Base-by-base conservation (phyloP, 164 flowering plant species). In the Magnolia kwangsiensis region DNA sequence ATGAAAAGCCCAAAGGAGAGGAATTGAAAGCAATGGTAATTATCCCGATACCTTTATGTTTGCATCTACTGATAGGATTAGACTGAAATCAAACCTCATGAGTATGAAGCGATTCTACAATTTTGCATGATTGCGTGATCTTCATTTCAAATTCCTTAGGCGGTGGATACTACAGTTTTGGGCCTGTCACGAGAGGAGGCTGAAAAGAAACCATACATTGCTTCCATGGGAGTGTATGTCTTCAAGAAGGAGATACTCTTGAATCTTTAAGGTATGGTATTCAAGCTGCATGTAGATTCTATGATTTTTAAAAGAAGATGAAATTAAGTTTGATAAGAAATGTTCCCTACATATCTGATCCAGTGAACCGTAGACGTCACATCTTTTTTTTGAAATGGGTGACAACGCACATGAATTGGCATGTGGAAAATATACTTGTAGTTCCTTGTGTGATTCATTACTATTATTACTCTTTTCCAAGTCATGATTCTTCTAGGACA, bases 141-240 rank as follows among this genome's bases (percentile, higher is more conserved):
- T 13, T 31, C 23, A 21, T 20, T 69, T 59, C 2, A 14, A 37
- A 45, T 16, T 27, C 64, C 82, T 74, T 73, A 92, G 99, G 89
- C 65, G 81, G 97, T 93, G 37, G 99, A 95, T 78, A 91, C 99
- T 72, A 92, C 95, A 16, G 90, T 93, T 63, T 75, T 95, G 81
- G 99, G 99, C 59, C 86, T 95, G 65, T 86, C 99, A 2, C 69
- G 70, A 72, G 91, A 89, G 11, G 99, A 93, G 69, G 96, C 97
- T n/a, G 77, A 76, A 75, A 89, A 89, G 85, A 93, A 92, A 75
- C 97, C 99, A 49, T 95, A 90, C 82, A 95, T 93, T 67, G 99
- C 98, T 69, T 95, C 98, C 73, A 95, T 93, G 97, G 99, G 98
- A 75, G 96, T 92, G 7, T 94, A 92, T 78, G 84, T 91, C 69